Evolutionary conservation across 1,284 basidiomycete species (phyloP).

Genomic region (Ustilago bromivora): DNA sequence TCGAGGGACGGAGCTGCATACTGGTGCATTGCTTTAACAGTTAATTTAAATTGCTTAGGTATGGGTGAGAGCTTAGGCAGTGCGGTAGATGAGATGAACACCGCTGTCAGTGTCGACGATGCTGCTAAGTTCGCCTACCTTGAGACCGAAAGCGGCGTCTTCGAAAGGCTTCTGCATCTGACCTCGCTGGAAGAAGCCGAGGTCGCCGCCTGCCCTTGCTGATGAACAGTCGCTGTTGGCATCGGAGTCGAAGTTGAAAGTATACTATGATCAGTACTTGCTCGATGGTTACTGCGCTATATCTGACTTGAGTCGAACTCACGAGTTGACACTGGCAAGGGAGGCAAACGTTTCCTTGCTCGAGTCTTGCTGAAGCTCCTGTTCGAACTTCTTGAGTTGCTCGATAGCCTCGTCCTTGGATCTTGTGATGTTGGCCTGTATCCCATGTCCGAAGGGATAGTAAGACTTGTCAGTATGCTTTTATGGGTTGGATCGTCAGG

Average conservation of each 20-base stretch:
- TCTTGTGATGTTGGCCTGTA: slow-evolving; percentile 83
- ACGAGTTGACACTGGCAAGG: slow-evolving; percentile 62
- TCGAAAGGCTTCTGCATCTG: slow-evolving; percentile 99
- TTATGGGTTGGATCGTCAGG: neutral
- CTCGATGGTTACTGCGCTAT: neutral
- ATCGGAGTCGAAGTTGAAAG: neutral
- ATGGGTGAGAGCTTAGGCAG: slow-evolving; percentile 74
- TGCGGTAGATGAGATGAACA: slow-evolving; percentile 93
- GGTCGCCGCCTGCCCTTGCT: slow-evolving; percentile 64
- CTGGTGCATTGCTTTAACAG: neutral
- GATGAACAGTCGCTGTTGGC: slow-evolving; percentile 67
- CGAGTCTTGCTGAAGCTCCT: slow-evolving; percentile 54
- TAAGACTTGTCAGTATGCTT: neutral
- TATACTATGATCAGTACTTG: neutral
- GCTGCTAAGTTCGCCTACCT: slow-evolving; percentile 86
- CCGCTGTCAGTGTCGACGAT: slow-evolving; percentile 92
- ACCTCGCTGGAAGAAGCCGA: slow-evolving; percentile 81
- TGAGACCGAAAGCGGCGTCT: slow-evolving; percentile 84
- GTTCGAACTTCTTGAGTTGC: slow-evolving; percentile 74
- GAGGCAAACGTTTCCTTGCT: slow-evolving; percentile 59
- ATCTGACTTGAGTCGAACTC: slow-evolving; percentile 13
- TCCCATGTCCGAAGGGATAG: neutral
- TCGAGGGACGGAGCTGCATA: neutral
- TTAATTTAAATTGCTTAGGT: neutral
- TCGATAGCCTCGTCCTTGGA: slow-evolving; percentile 88